Percentiles rank a stretch among this genome's conserved stretches.
phyloP scores from a whole-genome alignment of 352 stramenopile species.

The Globisporangium orthogonon region DNA sequence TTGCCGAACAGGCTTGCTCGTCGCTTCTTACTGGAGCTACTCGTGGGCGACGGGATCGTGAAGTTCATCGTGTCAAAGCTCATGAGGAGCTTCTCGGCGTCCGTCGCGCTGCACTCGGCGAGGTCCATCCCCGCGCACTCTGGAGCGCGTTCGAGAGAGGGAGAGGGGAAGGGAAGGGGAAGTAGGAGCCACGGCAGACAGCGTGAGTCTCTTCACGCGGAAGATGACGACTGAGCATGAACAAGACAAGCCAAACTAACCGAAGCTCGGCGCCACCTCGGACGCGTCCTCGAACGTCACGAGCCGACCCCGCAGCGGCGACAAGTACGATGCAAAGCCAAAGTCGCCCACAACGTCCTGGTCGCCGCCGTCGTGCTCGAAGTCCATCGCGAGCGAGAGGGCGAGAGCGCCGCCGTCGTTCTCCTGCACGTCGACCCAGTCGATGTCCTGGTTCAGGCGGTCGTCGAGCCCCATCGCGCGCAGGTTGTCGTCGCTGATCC shows the following conservation, averaged over 20 bases:
- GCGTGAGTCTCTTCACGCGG: slow-evolving; percentile 12
- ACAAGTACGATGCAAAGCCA: slow-evolving; percentile 52
- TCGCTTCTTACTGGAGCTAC: slow-evolving; percentile 38
- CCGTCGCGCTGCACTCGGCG: slow-evolving; percentile 25
- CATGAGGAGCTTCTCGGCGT: slow-evolving; percentile 82
- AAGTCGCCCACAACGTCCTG: slow-evolving; percentile 57
- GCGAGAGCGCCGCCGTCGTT: slow-evolving; percentile 21
- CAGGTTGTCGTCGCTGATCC: slow-evolving; percentile 79
- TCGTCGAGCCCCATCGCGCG: slow-evolving; percentile 71
- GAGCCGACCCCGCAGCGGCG: slow-evolving; percentile 39
- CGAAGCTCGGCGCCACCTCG: slow-evolving; percentile 62
- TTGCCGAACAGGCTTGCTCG: slow-evolving; percentile 32
- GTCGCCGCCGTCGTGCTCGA: slow-evolving; percentile 29
- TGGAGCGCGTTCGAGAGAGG: slow-evolving; percentile 9
- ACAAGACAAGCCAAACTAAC: slow-evolving; percentile 56
- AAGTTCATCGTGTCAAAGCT: slow-evolving; percentile 87
- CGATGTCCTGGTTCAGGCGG: slow-evolving; percentile 71
- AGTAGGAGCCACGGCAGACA: slow-evolving; percentile 14
- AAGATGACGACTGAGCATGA: slow-evolving; percentile 12
- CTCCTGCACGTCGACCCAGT: slow-evolving; percentile 72
- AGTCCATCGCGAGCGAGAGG: slow-evolving; percentile 47
- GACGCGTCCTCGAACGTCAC: slow-evolving; percentile 16
- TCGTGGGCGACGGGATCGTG: slow-evolving; percentile 72
- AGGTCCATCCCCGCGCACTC: slow-evolving; percentile 42
- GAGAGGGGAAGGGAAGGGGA: slow-evolving; percentile 21